These are phyloP conservation scores for Chlamydomonas asymmetrica DNA, from an alignment of 139 green algal species.

Conservation along the genomic window DNA sequence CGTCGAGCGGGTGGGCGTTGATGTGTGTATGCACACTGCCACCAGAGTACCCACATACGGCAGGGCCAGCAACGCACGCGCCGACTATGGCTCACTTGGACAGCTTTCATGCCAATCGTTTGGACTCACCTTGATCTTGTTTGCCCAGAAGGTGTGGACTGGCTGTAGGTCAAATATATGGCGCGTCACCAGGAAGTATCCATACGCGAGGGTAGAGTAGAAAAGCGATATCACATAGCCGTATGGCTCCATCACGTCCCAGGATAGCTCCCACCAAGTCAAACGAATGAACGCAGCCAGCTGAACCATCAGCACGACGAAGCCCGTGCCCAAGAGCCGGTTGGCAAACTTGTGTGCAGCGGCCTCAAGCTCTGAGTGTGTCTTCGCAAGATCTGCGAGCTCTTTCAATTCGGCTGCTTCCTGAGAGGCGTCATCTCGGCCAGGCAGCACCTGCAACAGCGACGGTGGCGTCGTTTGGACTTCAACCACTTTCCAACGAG, in stretches of 20 bases:
- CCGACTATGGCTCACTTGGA: too few relatives aligned
- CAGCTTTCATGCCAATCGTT: too few relatives aligned
- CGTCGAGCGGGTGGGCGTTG: too few relatives aligned
- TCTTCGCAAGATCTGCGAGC: conserved; percentile 8
- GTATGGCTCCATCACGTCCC: conserved; percentile 33
- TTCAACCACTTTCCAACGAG: too few relatives aligned
- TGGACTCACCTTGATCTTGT: conserved; percentile 24
- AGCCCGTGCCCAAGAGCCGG: conserved; percentile 10
- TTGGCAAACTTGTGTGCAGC: background rate
- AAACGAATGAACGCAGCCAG: conserved; percentile 31
- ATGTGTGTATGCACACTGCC: too few relatives aligned
- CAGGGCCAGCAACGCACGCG: too few relatives aligned
- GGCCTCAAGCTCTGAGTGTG: background rate
- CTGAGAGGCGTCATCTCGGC: background rate
- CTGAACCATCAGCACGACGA: conserved; percentile 15
- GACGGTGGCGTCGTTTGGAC: background rate
- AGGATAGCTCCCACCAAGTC: conserved; percentile 30
- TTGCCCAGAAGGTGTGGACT: conserved; percentile 26
- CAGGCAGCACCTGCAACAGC: conserved; percentile 13
- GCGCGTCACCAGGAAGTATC: conserved; percentile 39
- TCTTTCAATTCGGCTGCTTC: conserved; percentile 25
- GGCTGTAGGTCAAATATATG: conserved; percentile 38
- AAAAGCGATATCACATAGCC: conserved; percentile 45
- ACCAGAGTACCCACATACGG: too few relatives aligned
- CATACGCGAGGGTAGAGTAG: conserved; percentile 39